Evolutionary conservation across 2,329 filamentous ascomycete species (phyloP), one percentile per base, ranked within the genome.

Genomic region (Annulohypoxylon truncatum): DNA sequence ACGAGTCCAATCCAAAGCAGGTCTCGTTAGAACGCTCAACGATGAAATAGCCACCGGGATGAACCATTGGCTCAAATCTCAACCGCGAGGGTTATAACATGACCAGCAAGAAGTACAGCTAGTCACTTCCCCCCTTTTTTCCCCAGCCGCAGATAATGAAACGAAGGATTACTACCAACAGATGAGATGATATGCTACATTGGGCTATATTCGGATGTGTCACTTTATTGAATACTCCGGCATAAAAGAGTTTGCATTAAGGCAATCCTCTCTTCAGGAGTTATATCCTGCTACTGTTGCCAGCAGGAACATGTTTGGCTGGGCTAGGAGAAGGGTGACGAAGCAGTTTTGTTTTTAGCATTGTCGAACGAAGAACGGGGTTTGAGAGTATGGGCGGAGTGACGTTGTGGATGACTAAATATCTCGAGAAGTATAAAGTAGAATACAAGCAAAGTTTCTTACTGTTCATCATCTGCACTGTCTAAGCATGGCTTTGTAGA

Each of bases 391-490:
- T 13, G 51, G 13, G 8, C 12, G n/a, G 26, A 13, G 18, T 28
- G 26, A 47, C 55, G 33, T 18, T 40, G 35, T 20, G 40, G 26
- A 18, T 28, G 60, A 61, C 57, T 40, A 53, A 59, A 58, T 35
- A 61, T 20, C 46, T 56, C 40, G 44, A 28, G 26, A 50, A 63
- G 58, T 66, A 68, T 68, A 68, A 68, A 68, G 58, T 68, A 68
- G 66, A 66, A 68, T 40, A 68, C 44, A 66, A 66, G 47, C 47
- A 61, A 66, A 66, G n/a, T 68, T 57, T 66, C 62, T 62, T 68
- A 68, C 50, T 18, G 54, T 68, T 66, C 46, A 61, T 18, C 22
- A 35, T 42, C 22, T 9, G n/a, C 6, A 13, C 40, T 20, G 15
- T 12, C 15, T 18, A 20, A n/a, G 38, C 4, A 26, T 29, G n/a